A percentile compares a stretch with the other conserved stretches of the same genome.
Conservation (phyloP, 176 grass and related monocot species). For the Musa schizocarpa region DNA sequence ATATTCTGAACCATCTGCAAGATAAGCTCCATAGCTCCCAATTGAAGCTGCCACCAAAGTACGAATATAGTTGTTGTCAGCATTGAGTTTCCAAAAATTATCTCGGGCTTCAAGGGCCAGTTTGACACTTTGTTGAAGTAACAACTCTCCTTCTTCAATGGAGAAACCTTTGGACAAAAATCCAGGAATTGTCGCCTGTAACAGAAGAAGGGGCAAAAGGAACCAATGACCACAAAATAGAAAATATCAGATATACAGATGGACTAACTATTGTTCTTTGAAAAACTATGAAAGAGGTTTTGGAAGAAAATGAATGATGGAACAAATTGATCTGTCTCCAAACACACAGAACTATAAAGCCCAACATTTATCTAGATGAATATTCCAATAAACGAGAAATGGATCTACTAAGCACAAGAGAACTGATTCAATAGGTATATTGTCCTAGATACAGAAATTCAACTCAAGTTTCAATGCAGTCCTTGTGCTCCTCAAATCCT, state of each 20-base stretch:
- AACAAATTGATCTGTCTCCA: not conserved
- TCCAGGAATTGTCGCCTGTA: constrained; percentile 65
- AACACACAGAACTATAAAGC: not conserved
- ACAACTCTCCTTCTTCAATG: constrained; percentile 38
- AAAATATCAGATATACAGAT: not conserved
- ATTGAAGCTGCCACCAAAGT: constrained; percentile 62
- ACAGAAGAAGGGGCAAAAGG: not conserved
- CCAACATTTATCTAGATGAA: not conserved
- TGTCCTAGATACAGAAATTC: not conserved
- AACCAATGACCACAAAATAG: not conserved
- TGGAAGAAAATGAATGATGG: not conserved
- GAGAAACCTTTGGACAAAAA: constrained; percentile 59
- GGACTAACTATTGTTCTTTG: not conserved
- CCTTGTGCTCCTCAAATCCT: not conserved
- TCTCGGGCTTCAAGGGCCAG: constrained; percentile 52
- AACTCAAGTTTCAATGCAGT: not conserved
- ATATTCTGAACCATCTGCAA: constrained; percentile 84
- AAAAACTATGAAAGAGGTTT: not conserved
- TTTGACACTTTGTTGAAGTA: constrained; percentile 48
- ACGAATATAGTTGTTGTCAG: constrained; percentile 38
- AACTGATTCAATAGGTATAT: not conserved
- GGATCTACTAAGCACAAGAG: not conserved
- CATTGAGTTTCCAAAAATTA: constrained; percentile 8
- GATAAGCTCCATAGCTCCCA: constrained; percentile 77
- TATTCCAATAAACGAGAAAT: not conserved